Base-by-base conservation (phyloP, 352 stramenopile genomes). In the Globisporangium radiosum region DNA sequence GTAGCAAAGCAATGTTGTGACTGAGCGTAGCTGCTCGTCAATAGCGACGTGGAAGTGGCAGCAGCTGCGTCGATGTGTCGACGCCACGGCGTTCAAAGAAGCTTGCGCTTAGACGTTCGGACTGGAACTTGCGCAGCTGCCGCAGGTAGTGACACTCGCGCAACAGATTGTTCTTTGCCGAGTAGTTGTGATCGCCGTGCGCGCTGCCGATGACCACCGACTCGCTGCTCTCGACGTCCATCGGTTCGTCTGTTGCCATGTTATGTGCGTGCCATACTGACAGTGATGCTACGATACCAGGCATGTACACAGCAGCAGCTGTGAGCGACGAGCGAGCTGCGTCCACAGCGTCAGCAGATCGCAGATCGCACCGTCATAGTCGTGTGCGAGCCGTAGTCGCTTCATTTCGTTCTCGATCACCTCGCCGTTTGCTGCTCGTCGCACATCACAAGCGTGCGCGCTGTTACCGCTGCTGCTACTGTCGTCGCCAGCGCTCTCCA, bases 331-430 rank as follows among this genome's bases (percentile, higher is more conserved):
- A 40, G 8, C n/a, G 4, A 11, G 17, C 7, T 17, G 38, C 15
- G 15, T 13, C 15, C n/a, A 15, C 38, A 43, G 43, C 5, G 14
- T 4, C 15, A 56, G 37, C 2, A 19, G 36, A 54, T 5, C 3
- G 14, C 7, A 40, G 0, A 63, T 40, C 55, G 45, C 47, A 66
- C 77, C 73, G 45, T 83, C 66, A 52, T 84, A 78, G 52, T 86
- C 78, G 56, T 87, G 78, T 14, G 81, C 79, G 37, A 91, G 73
- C 14, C 79, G 78, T 67, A 91, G 70, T 42, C 76, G 72, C 65
- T 91, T 91, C 71, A 91, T 75, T 53, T 88, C 79, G 38, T 75
- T 78, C 59, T 87, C 81, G 51, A 91, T 87, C 7, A 64, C 64
- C 25, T 85, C 74, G 47, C 72, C 74, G 49, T 50, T 36, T 6